Base-by-base conservation (phyloP, 257 asterid genomes). In the Solanum etuberosum region DNA sequence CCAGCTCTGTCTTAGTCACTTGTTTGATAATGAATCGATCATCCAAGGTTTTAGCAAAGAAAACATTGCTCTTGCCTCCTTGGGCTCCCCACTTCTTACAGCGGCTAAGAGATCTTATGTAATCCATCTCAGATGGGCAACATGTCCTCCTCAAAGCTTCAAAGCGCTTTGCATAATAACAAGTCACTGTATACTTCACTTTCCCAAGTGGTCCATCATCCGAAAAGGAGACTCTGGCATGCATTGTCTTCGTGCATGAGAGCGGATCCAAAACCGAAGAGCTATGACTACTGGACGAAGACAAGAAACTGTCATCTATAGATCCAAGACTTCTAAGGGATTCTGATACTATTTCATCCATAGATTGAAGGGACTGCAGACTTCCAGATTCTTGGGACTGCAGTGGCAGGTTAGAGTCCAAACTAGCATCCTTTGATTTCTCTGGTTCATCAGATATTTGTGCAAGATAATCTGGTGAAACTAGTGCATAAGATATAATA, bases 81-180 rank as follows among this genome's bases (percentile, higher is more conserved):
- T 97, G 99, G 59, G 99, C 99, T 86, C 98, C 99, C 99, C 99
- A 97, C 90, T 97, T 97, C 94, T 95, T 95, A 70, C 98, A 94
- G 25, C 99, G 95, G 88, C 99, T 94, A 61, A 97, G 96, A 70
- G 98, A 97, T 87, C 98, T 91, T 57, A 94, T 71, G 43, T 80
- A 97, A 86, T 97, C 98, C 91, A 91, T 86, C 93, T 95, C 98
- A 13, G 96, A 94, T 29, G 99, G 98, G 80, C 98, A 97, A 87
- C 96, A 93, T n/a, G 92, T 91, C 93, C 92, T 92, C 93, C 99
- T 92, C 91, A 97, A 90, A 40, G 98, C 96, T 85, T 95, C 98
- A 86, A 97, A 97, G 43, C 93, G 94, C 92, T 92, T 95, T 1
- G 98, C 99, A 86, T 89, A 94, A 84, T 97, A 97, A 91, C 98